These are phyloP conservation scores for Aspergillus ruber DNA, from an alignment of 2,329 filamentous ascomycete genomes.

Conservation along the genomic window DNA sequence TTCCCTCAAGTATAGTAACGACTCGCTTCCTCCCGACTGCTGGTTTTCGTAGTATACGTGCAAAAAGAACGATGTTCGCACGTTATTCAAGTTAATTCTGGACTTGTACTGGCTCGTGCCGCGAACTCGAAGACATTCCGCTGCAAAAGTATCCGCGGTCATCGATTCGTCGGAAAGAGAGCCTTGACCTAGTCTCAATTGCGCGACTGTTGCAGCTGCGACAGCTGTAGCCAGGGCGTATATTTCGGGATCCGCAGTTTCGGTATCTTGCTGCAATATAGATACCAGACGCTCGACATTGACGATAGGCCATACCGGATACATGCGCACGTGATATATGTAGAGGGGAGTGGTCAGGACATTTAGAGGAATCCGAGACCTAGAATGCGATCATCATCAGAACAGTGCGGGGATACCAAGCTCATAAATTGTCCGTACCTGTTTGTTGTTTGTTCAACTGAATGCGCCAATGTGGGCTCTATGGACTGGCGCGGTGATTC, in stretches of 20 bases:
- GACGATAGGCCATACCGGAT: slow-evolving; percentile 49
- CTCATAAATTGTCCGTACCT: background rate
- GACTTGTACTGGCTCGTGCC: slow-evolving; percentile 22
- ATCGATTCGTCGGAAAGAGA: slow-evolving; percentile 17
- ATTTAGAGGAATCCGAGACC: slow-evolving; percentile 12
- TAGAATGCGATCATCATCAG: background rate
- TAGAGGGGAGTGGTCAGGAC: slow-evolving; percentile 31
- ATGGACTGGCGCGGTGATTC: background rate
- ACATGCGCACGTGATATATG: slow-evolving; percentile 46
- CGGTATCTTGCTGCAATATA: slow-evolving; percentile 24
- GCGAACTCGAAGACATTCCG: slow-evolving; percentile 31
- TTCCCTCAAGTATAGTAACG: slow-evolving; percentile 45
- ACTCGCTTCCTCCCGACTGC: slow-evolving; percentile 41
- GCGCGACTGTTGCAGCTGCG: slow-evolving; percentile 44
- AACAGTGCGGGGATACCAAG: background rate
- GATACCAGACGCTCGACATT: slow-evolving; percentile 40
- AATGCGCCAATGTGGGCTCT: background rate
- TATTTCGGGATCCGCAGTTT: slow-evolving; percentile 24
- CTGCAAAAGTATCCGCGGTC: slow-evolving; percentile 29
- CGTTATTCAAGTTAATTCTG: slow-evolving; percentile 32
- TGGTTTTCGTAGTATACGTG: slow-evolving; percentile 50
- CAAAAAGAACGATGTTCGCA: slow-evolving; percentile 47
- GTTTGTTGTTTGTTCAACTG: background rate
- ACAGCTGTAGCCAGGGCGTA: slow-evolving; percentile 42
- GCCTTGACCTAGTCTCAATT: slow-evolving; percentile 38